phyloP scores from a whole-genome alignment of 1,284 basidiomycete genomes.

The Cerrena zonata region DNA sequence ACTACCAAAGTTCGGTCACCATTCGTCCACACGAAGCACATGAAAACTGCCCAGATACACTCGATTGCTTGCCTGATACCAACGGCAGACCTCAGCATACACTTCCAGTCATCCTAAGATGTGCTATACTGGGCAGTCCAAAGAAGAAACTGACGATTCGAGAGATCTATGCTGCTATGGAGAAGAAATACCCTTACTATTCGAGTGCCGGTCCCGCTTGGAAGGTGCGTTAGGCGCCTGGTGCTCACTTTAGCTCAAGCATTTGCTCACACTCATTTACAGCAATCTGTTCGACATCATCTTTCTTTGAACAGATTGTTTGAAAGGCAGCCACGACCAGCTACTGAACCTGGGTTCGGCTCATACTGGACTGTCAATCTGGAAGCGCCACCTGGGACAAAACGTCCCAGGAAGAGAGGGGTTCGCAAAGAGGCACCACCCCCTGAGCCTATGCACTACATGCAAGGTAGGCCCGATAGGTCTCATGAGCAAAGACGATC shows the following conservation, averaged over 20 bases:
- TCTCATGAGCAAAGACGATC: neutral
- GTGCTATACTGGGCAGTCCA: conserved; percentile 71
- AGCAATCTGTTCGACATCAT: conserved; percentile 82
- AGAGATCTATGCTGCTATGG: conserved; percentile 78
- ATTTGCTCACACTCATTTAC: conserved; percentile 8
- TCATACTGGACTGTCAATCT: conserved; percentile 82
- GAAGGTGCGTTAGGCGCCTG: conserved; percentile 56
- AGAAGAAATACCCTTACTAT: conserved; percentile 74
- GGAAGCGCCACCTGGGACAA: conserved; percentile 71
- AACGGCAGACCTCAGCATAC: conserved; percentile 73
- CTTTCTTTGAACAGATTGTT: conserved; percentile 73
- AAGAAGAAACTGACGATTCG: conserved; percentile 72
- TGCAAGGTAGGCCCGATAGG: neutral
- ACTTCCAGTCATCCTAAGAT: conserved; percentile 72
- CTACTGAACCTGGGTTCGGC: conserved; percentile 75
- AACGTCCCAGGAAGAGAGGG: conserved; percentile 75
- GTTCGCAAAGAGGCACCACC: conserved; percentile 29
- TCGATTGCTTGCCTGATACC: conserved; percentile 71
- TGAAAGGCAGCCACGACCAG: conserved; percentile 70
- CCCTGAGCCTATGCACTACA: neutral
- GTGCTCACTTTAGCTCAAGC: conserved; percentile 13
- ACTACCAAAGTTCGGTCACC: conserved; percentile 23
- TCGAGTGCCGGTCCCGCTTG: conserved; percentile 71
- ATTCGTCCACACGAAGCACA: conserved; percentile 40
- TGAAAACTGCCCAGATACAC: conserved; percentile 67